phyloP scores from a whole-genome alignment of 768 basidiomycete species.

The Mycena latifolia region DNA sequence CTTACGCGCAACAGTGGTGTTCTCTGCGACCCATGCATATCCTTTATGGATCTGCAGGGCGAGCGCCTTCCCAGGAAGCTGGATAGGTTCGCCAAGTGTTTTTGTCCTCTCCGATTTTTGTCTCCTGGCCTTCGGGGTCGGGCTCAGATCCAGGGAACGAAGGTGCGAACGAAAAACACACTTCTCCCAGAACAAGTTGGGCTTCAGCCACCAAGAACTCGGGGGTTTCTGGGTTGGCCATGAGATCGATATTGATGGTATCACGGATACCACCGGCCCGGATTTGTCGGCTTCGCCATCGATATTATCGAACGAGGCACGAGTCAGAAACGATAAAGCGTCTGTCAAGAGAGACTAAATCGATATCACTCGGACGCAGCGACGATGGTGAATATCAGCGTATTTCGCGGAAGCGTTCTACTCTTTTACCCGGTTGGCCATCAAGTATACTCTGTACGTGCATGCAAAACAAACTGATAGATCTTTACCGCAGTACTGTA shows the following conservation, averaged over 20 bases:
- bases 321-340: too few relatives aligned
- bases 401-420: constrained; percentile 12
- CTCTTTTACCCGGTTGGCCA: constrained; percentile 1
- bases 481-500: too few relatives aligned
- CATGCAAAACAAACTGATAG: too few relatives aligned
- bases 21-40: constrained; percentile 91
- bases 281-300: too few relatives aligned
- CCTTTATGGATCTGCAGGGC: constrained; percentile 73
- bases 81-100: constrained; percentile 82
- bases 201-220: constrained; percentile 83
- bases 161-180: constrained; percentile 46
- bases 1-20: constrained; percentile 78
- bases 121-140: constrained; percentile 66
- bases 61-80: constrained; percentile 81
- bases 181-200: constrained; percentile 73
- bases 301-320: too few relatives aligned
- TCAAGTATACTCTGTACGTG: not conserved
- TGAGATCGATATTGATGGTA: constrained; percentile 2
- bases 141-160: constrained; percentile 25
- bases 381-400: constrained; percentile 8
- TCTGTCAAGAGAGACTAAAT: too few relatives aligned
- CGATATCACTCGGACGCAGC: too few relatives aligned
- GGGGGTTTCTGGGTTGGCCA: constrained; percentile 45
- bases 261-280: not conserved
- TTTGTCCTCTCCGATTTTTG: constrained; percentile 80